Percentiles rank a stretch among this genome's conserved stretches.
These are phyloP conservation scores for Hibiscus mutabilis DNA, from an alignment of 345 rosid genomes.

Conservation along the genomic window DNA sequence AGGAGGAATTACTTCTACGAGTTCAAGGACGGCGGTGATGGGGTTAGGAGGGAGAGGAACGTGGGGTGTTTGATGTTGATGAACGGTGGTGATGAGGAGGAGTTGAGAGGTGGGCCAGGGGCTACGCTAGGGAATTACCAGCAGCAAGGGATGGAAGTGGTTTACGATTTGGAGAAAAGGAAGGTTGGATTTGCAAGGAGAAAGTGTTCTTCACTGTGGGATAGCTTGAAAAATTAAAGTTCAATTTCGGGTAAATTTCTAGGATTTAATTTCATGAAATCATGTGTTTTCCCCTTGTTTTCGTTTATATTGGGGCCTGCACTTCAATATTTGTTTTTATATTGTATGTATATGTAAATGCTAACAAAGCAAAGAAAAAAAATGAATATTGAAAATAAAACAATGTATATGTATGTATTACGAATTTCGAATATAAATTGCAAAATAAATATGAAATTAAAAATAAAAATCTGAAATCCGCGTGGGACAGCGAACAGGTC, in stretches of 20 bases:
- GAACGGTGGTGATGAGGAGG: constrained; percentile 84
- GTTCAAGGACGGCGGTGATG: constrained; percentile 57
- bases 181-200: constrained; percentile 82
- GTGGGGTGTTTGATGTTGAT: constrained; percentile 88
- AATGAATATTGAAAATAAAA: not conserved
- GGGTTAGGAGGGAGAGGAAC: constrained; percentile 33
- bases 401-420: not conserved
- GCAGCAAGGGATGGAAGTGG: constrained; percentile 94
- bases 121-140: constrained; percentile 80
- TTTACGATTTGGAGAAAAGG: constrained; percentile 68
- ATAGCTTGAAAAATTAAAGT: constrained; percentile 34
- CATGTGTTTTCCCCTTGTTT: not conserved
- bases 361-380: constrained; percentile 18
- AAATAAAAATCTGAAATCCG: no score
- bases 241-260: not conserved
- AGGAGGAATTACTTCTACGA: constrained; percentile 74
- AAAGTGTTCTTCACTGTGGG: constrained; percentile 84
- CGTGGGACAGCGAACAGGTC: no score
- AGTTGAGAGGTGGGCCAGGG: constrained; percentile 71
- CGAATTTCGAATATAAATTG: no score
- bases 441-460: no score
- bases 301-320: not conserved
- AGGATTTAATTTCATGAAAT: not conserved
- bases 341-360: constrained; percentile 11
- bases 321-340: constrained; percentile 22